Evolutionary conservation across 2,329 filamentous ascomycete species (phyloP).

Genomic region (Pseudogymnoascus sp.): DNA sequence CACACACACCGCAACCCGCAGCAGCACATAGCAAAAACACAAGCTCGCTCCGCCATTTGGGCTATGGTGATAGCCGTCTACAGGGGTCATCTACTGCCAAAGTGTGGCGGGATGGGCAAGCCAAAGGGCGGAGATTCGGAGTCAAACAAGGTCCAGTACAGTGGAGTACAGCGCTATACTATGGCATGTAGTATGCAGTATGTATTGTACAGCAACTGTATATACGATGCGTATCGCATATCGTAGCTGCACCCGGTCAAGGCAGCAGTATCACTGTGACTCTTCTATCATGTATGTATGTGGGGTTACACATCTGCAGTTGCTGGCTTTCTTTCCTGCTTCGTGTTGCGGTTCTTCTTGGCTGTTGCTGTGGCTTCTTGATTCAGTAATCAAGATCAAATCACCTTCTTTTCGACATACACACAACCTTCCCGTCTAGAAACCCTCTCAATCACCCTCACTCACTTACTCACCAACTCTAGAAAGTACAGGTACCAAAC

Average conservation of each 20-base stretch:
- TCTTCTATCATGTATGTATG: not conserved
- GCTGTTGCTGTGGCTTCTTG: not conserved
- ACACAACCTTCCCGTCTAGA: not conserved
- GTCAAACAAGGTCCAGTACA: not conserved
- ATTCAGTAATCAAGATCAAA: not conserved
- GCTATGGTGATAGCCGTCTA: not conserved
- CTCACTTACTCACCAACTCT: not conserved
- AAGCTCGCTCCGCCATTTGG: not conserved
- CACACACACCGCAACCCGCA: not conserved
- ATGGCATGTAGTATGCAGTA: not conserved
- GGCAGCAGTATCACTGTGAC: not conserved
- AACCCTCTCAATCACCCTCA: not conserved
- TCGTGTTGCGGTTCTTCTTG: not conserved
- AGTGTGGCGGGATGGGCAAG: not conserved
- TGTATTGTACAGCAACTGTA: not conserved
- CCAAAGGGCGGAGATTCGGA: not conserved
- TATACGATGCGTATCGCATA: not conserved
- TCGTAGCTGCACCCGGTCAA: not conserved
- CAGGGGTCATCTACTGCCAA: not conserved
- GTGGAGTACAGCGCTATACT: not conserved
- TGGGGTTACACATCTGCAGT: not conserved
- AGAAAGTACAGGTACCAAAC: not conserved
- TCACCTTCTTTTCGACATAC: not conserved
- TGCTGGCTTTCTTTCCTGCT: not conserved
- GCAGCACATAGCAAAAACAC: not conserved